Base-by-base conservation (phyloP, 2,329 filamentous ascomycete species). In the Fusarium sp. region DNA sequence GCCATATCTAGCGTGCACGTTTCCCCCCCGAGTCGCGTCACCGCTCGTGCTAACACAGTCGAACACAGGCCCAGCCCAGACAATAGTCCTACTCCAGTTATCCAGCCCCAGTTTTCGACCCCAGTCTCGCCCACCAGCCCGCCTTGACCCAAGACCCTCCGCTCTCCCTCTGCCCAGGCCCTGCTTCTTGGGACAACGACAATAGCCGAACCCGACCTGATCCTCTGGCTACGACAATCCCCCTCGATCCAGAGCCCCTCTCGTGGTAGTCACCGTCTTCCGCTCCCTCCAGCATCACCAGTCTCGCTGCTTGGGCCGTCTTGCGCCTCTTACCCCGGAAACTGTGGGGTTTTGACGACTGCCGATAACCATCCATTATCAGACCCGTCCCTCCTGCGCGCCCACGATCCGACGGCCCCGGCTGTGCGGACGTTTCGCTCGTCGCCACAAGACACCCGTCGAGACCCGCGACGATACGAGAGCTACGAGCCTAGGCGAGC, bases 21-120 rank as follows among this genome's bases (percentile, higher is more conserved):
- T 6, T 31, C 23, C 36, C 30, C 15, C 18, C 13, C 7, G 34
- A 34, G 18, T 46, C 66, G 54, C 58, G 23, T 28, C 12, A 13
- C 34, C 40, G 54, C 43, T 31, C 34, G 46, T 54, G 55, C 59
- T 63, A 60, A 55, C 40, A 55, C 52, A 40, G 53, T 40, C 53
- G 18, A 16, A 16, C 5, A 30, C 9, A 16, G 15, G 30, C 12
- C 30, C 30, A 34, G 30, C 60, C 64, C 56, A 62, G 52, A 27
- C 37, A 18, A 34, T 31, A 46, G 57, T 60, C 46, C 37, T 44
- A 34, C 44, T 57, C 53, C 31, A 47, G 41, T 56, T 18, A 23
- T 39, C n/a, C 13, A n/a, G 67, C 68, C 68, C 68, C 67, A 51
- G 63, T 70, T 70, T 70, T 71, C 39, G 58, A 71, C 67, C 68